Base-by-base conservation (phyloP, 2,329 filamentous ascomycete genomes). In the Colletotrichum sansevieriae region DNA sequence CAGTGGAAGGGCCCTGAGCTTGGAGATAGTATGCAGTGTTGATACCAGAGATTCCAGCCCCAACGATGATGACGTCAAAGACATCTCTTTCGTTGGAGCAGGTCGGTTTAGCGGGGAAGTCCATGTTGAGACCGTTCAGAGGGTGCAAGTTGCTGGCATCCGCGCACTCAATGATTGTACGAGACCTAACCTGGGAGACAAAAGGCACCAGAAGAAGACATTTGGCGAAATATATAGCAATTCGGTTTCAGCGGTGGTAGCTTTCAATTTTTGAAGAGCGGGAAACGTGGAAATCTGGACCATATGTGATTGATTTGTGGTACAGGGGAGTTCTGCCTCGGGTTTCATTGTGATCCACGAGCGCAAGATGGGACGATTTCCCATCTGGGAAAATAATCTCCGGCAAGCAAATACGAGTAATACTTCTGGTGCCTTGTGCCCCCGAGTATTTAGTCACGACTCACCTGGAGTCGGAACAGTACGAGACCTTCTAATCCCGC, bases 41-140 rank as follows among this genome's bases (percentile, higher is more conserved):
- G 80, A 95, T 91, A 61, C 92, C 92, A 6, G 90, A 91, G 62
- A 95, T 88, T 11, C 92, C 92, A 2, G 91, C 91, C 12, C 92
- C 92, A 60, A 95, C 80, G 72, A 95, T 88, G 73, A 93, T 77
- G 18, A 89, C 78, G 73, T 91, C 88, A 71, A 81, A 73, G 25
- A 46, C 11, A 18, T 66, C 65, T 20, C n/a, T 9, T 4, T n/a
- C 35, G 37, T 43, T 29, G 15, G 20, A 13, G 56, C 15, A 20
- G 15, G n/a, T 35, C 33, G 56, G 29, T 9, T 47, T 6, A 3
- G 10, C 10, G 20, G 29, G 22, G 29, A n/a, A 35, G 43, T 35
- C n/a, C 18, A 18, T 35, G n/a, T 37, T 54, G 29, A n/a, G 9
- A 20, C 12, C 5, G 2, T 37, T 29, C 37, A 39, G 37, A 15